Base-by-base conservation (phyloP, 192 early-diverging fungal species). In the Backusella australiensis region DNA sequence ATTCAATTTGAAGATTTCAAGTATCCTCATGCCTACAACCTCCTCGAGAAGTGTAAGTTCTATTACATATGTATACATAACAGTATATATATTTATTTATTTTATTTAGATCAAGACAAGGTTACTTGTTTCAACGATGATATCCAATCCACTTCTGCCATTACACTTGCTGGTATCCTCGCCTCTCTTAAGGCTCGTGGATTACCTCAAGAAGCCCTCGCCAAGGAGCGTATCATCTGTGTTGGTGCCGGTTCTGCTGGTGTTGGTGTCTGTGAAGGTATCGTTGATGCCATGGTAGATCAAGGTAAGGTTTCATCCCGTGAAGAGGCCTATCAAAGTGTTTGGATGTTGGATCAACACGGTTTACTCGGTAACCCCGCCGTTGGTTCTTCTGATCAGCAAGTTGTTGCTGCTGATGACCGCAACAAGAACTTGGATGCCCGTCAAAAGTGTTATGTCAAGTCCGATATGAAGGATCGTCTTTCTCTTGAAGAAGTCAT, bases 271-370 rank as follows among this genome's bases (percentile, higher is more conserved):
- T 78, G 77, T 72, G 81, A 82, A 73, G 81, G 81, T 29, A 82
- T 82, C 38, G 21, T 82, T 3, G 81, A 82, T 69, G 78, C 77
- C 19, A 78, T 82, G 77, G 77, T 82, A 3, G 77, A 77, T 56
- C 81, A 82, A 3, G 81, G 81, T 46, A 73, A 73, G 26, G 77
- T 82, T n/a, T 42, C 38, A 7, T 76, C 82, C 12, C 82, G 86
- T 23, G 82, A 85, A 73, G 86, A 87, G 56, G 86, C 86, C 5
- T 87, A 87, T 74, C 76, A 74, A 36, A 78, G 74, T 29, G 82
- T 87, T 76, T 87, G 86, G 86, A 87, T 87, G 86, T 71, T 87
- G 75, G 86, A 87, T 71, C 84, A 87, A 59, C 63, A 85, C 34
- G 86, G 86, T 42, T 75, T 87, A 6, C 44, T 87, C 12, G 86